Evolutionary conservation across 2,329 filamentous ascomycete genomes (phyloP).

Genomic region (Xylaria sp.): DNA sequence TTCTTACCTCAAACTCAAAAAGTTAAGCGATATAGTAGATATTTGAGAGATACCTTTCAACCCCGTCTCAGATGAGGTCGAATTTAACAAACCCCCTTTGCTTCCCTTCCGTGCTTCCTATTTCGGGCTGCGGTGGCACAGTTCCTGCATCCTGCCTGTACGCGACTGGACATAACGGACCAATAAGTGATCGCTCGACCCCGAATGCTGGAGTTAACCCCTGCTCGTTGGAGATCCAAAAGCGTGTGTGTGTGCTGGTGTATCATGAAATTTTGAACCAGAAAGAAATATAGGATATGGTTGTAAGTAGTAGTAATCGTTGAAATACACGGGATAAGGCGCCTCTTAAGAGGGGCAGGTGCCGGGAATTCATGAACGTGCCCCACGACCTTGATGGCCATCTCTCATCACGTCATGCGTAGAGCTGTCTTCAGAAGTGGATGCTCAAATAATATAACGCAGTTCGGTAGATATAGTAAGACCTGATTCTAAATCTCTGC

Average conservation of each 20-base stretch:
- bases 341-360: constrained; percentile 8
- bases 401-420: constrained; percentile 8
- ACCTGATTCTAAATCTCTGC: not conserved
- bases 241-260: not conserved
- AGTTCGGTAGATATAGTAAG: not conserved
- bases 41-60: not conserved
- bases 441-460: not conserved
- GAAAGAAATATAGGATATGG: too few species aligned
- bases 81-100: constrained; percentile 2
- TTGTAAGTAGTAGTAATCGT: too few species aligned
- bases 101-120: not conserved
- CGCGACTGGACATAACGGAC: constrained; percentile 3
- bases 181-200: constrained; percentile 10
- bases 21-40: not conserved
- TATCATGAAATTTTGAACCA: not conserved
- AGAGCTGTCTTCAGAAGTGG: not conserved
- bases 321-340: not conserved
- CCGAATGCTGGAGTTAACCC: not conserved
- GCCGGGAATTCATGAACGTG: not conserved
- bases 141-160: constrained; percentile 17
- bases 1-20: not conserved
- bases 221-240: not conserved
- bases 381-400: constrained; percentile 34
- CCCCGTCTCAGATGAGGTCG: constrained; percentile 5
- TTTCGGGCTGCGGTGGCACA: constrained; percentile 6